Percentiles rank a stretch among this genome's conserved stretches.
Evolutionary conservation across 306 rosid species (phyloP).

Genomic region (Calophaca sinica): DNA sequence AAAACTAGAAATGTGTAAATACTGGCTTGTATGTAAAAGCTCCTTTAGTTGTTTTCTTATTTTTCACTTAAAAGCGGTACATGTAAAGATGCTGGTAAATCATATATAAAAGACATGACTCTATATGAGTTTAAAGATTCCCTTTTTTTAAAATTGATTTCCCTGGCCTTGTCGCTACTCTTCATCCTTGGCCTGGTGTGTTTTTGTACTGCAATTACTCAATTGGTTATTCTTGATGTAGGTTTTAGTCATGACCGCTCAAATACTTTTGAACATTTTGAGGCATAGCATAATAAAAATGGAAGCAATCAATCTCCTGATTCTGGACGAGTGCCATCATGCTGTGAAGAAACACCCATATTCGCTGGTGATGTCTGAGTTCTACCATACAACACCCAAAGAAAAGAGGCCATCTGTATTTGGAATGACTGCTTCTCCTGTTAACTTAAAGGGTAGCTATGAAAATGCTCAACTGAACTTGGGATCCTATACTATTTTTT

Average conservation of each 20-base stretch:
- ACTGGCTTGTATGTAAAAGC: constrained; percentile 9
- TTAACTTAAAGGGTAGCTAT: constrained; percentile 84
- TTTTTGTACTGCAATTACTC: constrained; percentile 27
- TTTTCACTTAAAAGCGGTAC: neutral
- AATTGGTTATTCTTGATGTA: constrained; percentile 55
- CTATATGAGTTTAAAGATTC: neutral
- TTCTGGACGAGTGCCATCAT: constrained; percentile 98
- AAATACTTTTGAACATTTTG: constrained; percentile 95
- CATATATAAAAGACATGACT: constrained; percentile 5
- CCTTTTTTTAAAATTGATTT: neutral
- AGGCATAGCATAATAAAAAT: constrained; percentile 96
- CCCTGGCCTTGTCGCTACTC: constrained; percentile 17
- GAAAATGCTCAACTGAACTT: constrained; percentile 33
- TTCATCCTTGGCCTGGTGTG: constrained; percentile 37
- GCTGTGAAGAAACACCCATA: constrained; percentile 99
- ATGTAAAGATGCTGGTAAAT: constrained; percentile 22
- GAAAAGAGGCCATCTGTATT: constrained; percentile 90
- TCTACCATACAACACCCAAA: constrained; percentile 92
- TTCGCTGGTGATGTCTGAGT: constrained; percentile 98
- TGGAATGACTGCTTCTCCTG: constrained; percentile 99
- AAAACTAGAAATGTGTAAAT: constrained; percentile 12
- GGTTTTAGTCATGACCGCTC: constrained; percentile 99
- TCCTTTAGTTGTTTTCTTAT: constrained; percentile 10
- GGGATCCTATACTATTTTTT: constrained; percentile 8
- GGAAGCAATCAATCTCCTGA: constrained; percentile 88